phyloP scores from a whole-genome alignment of 2,329 filamentous ascomycete genomes.

The Microascus cirrosus region DNA sequence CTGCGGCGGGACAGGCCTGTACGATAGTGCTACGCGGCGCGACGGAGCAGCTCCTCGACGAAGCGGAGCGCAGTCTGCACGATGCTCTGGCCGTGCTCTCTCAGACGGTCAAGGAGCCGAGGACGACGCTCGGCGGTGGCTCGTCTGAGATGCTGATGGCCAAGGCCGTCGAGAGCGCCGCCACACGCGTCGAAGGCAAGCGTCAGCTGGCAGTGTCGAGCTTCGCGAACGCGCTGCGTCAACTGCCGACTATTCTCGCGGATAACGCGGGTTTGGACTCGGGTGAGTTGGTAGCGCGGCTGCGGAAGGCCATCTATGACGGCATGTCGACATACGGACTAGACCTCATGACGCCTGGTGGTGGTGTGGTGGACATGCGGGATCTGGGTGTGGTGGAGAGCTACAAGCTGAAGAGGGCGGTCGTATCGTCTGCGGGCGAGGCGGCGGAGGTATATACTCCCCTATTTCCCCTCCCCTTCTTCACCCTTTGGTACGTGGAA shows the following conservation, averaged over 20 bases:
- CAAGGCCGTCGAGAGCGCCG: slow-evolving; percentile 88
- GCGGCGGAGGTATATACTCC: slow-evolving; percentile 70
- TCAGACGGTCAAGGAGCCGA: slow-evolving; percentile 89
- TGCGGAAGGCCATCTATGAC: slow-evolving; percentile 90
- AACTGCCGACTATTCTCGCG: slow-evolving; percentile 90
- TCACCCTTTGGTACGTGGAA: neutral
- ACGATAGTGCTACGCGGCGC: slow-evolving; percentile 94
- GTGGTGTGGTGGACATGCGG: slow-evolving; percentile 90
- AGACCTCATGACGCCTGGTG: slow-evolving; percentile 79
- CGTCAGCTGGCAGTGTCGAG: slow-evolving; percentile 86
- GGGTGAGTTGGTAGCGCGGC: slow-evolving; percentile 80
- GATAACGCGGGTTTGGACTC: slow-evolving; percentile 97
- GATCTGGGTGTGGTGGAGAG: slow-evolving; percentile 92
- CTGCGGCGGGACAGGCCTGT: slow-evolving; percentile 86
- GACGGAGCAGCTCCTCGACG: slow-evolving; percentile 92
- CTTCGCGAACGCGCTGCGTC: slow-evolving; percentile 80
- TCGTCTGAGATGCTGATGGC: slow-evolving; percentile 99
- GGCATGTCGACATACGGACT: slow-evolving; percentile 87
- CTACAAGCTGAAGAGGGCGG: slow-evolving; percentile 97
- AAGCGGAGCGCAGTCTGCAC: slow-evolving; percentile 91
- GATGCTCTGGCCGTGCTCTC: slow-evolving; percentile 93
- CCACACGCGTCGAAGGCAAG: slow-evolving; percentile 92
- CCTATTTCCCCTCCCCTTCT: neutral
- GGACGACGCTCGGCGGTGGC: slow-evolving; percentile 87
- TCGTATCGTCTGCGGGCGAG: slow-evolving; percentile 91